phyloP scores from a whole-genome alignment of 2,329 filamentous ascomycete species.

The Periconia sp. region DNA sequence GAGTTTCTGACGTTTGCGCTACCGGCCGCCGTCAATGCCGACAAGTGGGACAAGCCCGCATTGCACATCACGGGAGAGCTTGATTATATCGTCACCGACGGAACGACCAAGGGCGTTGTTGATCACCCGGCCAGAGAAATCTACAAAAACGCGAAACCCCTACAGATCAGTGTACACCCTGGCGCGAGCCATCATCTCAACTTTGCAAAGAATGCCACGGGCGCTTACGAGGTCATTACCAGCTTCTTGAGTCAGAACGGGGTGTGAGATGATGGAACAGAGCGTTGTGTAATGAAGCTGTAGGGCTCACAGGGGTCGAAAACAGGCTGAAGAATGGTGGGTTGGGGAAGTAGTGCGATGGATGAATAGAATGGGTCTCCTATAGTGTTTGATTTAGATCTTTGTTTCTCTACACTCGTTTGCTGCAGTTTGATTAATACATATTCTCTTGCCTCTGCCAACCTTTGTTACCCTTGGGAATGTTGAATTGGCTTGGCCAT shows the following conservation, averaged over 20 bases:
- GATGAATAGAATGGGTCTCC: not conserved
- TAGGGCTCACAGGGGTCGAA: not conserved
- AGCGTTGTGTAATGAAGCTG: not conserved
- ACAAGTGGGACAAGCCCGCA: conserved; percentile 12
- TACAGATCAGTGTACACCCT: conserved; percentile 20
- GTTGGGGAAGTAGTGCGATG: not conserved
- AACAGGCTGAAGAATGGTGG: too few species aligned
- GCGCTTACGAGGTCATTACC: conserved; percentile 24
- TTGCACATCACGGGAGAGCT: conserved; percentile 12
- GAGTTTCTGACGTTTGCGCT: conserved; percentile 14
- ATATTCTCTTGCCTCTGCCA: not conserved
- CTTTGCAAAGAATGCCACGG: conserved; percentile 25
- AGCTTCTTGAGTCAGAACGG: conserved; percentile 43
- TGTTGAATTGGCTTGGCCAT: too few species aligned
- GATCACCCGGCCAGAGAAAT: conserved; percentile 17
- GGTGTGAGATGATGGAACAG: not conserved
- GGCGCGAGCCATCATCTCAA: conserved; percentile 28
- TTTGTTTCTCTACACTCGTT: not conserved
- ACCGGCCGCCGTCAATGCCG: conserved; percentile 5
- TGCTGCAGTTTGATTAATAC: not conserved
- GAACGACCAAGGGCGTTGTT: conserved; percentile 20
- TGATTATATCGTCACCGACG: conserved; percentile 30
- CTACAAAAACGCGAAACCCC: conserved; percentile 24
- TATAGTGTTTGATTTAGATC: not conserved
- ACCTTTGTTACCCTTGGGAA: not conserved